These are phyloP conservation scores for Vachellia collinsii DNA, from an alignment of 306 rosid species.

Conservation along the genomic window DNA sequence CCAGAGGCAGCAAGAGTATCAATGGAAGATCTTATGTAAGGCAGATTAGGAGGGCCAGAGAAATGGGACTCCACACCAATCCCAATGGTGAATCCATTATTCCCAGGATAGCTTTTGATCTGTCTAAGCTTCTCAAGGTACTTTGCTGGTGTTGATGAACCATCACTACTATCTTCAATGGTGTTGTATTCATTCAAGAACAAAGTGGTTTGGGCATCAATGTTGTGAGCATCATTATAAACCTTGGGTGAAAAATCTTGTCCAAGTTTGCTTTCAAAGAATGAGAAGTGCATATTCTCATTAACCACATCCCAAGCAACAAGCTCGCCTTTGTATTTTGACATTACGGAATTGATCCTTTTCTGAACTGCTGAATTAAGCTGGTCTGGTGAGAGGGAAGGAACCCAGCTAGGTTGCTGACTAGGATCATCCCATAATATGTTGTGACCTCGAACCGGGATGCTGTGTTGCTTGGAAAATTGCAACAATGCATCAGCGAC, in stretches of 20 bases:
- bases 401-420: conserved; percentile 57
- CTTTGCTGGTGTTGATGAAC: conserved; percentile 41
- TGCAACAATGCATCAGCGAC: conserved; percentile 60
- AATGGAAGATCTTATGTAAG: conserved; percentile 69
- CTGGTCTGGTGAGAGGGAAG: conserved; percentile 40
- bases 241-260: conserved; percentile 34
- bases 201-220: conserved; percentile 50
- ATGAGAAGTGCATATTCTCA: conserved; percentile 65
- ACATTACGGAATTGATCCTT: conserved; percentile 54
- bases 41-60: conserved; percentile 44
- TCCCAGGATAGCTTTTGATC: conserved; percentile 43
- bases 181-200: conserved; percentile 77
- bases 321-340: conserved; percentile 60
- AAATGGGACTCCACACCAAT: conserved; percentile 83
- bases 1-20: conserved; percentile 68
- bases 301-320: conserved; percentile 84
- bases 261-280: conserved; percentile 61
- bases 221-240: conserved; percentile 45
- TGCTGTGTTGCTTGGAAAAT: conserved; percentile 47
- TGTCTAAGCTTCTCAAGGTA: conserved; percentile 56
- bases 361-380: conserved; percentile 43
- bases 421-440: conserved; percentile 68
- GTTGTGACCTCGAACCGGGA: conserved; percentile 74
- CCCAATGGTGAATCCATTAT: conserved; percentile 31
- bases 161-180: conserved; percentile 60